Evolutionary conservation across 192 early-diverging fungal genomes (phyloP).

Genomic region (Coemansia javaensis): DNA sequence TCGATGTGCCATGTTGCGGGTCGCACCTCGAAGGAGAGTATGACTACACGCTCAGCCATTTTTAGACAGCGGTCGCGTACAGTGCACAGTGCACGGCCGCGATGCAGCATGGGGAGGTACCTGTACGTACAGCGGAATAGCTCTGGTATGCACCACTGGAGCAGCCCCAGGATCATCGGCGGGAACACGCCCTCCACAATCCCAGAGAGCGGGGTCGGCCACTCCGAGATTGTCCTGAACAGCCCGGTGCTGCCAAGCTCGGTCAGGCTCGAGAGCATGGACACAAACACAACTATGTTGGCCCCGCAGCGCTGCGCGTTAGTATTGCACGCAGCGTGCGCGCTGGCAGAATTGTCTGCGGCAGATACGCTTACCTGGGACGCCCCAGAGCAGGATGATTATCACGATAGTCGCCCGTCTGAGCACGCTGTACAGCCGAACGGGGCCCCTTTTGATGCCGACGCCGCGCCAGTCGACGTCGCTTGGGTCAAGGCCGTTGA

Average conservation of each 20-base stretch:
- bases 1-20: slow-evolving; percentile 10
- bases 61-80: too few species aligned
- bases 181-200: slow-evolving; percentile 10
- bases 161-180: slow-evolving; percentile 5
- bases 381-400: slow-evolving; percentile 1
- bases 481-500: slow-evolving; percentile 4
- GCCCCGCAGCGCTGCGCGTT: too few species aligned
- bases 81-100: not conserved
- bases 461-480: slow-evolving; percentile 9
- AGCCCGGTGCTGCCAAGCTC: slow-evolving; percentile 1
- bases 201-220: slow-evolving; percentile 7
- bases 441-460: not conserved
- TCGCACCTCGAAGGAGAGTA: slow-evolving; percentile 2
- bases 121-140: slow-evolving; percentile 1
- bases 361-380: slow-evolving; percentile 6
- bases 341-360: too few species aligned
- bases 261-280: slow-evolving; percentile 3
- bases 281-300: slow-evolving; percentile 12
- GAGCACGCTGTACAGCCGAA: not conserved
- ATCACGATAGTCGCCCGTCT: not conserved
- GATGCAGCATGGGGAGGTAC: too few species aligned
- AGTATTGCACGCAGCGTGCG: too few species aligned
- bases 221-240: slow-evolving; percentile 5
- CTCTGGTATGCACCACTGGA: not conserved
- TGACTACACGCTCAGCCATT: slow-evolving; percentile 2